These are phyloP conservation scores for Pseudogymnoascus sp. DNA, from an alignment of 2,329 filamentous ascomycete genomes.

Conservation along the genomic window DNA sequence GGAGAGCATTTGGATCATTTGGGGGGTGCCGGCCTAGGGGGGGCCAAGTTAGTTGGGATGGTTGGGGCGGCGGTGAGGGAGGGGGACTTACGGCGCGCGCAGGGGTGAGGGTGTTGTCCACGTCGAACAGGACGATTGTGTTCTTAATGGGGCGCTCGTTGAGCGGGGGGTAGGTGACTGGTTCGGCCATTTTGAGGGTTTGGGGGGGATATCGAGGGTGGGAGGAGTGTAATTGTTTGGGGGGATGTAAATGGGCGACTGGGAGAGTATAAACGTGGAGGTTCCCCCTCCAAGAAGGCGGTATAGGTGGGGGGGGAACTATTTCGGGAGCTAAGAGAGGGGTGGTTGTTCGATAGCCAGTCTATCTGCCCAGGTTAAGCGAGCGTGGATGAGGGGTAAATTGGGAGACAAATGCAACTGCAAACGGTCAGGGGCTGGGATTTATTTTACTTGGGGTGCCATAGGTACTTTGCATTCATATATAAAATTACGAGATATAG, in stretches of 20 bases:
- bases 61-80: not conserved
- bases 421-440: not conserved
- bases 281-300: not conserved
- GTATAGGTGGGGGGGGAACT: slow-evolving; percentile 6
- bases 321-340: slow-evolving; percentile 8
- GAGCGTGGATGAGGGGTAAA: slow-evolving; percentile 2
- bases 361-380: slow-evolving; percentile 2
- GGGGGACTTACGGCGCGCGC: slow-evolving; percentile 58
- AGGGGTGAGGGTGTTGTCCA: slow-evolving; percentile 84
- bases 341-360: not conserved
- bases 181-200: slow-evolving; percentile 2
- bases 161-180: slow-evolving; percentile 51
- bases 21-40: slow-evolving; percentile 57
- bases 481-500: not conserved
- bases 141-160: slow-evolving; percentile 79
- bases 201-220: not conserved
- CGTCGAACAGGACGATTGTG: slow-evolving; percentile 93
- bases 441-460: not conserved
- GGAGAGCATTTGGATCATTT: slow-evolving; percentile 76
- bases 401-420: not conserved
- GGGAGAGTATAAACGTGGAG: slow-evolving; percentile 1
- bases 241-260: not conserved
- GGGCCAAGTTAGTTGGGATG: slow-evolving; percentile 10
- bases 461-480: not conserved
- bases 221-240: not conserved